Evolutionary conservation across 352 stramenopile genomes (phyloP).

Genomic region (Globisporangium polare): DNA sequence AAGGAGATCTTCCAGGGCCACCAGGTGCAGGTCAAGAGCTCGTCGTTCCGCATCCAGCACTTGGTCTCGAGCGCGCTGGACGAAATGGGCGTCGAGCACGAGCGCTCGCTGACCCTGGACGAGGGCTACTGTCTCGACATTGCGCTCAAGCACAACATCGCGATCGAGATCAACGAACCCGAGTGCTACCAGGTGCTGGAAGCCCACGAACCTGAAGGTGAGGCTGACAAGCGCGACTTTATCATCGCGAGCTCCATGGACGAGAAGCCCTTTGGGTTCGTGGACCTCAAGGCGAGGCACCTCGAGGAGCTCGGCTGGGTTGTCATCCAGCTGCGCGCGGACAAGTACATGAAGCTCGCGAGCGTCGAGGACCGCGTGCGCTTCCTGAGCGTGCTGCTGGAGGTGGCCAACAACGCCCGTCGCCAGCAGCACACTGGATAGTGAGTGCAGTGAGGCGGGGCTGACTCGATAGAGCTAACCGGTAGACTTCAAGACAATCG

Average conservation of each 20-base stretch:
- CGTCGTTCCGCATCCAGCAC: constrained; percentile 56
- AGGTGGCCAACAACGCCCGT: constrained; percentile 46
- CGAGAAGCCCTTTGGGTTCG: constrained; percentile 43
- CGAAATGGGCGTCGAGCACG: constrained; percentile 45
- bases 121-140: constrained; percentile 58
- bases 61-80: constrained; percentile 51
- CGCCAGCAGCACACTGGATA: constrained; percentile 3
- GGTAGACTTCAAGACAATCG: neutral
- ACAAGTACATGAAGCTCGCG: constrained; percentile 48
- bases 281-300: constrained; percentile 65
- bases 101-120: constrained; percentile 23
- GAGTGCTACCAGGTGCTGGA: constrained; percentile 48
- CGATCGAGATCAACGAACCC: constrained; percentile 57
- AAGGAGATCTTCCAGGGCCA: constrained; percentile 38
- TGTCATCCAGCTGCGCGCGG: constrained; percentile 55
- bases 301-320: constrained; percentile 62
- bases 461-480: neutral
- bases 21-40: constrained; percentile 47
- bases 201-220: constrained; percentile 21
- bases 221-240: neutral
- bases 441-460: no score
- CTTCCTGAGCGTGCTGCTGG: constrained; percentile 65
- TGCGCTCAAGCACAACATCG: constrained; percentile 50
- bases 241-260: constrained; percentile 12
- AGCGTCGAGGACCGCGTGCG: constrained; percentile 45